Percentiles rank a stretch among this genome's conserved stretches.
Evolutionary conservation across 352 stramenopile genomes (phyloP).

Genomic region (Phytopythium cucurbitacearum): DNA sequence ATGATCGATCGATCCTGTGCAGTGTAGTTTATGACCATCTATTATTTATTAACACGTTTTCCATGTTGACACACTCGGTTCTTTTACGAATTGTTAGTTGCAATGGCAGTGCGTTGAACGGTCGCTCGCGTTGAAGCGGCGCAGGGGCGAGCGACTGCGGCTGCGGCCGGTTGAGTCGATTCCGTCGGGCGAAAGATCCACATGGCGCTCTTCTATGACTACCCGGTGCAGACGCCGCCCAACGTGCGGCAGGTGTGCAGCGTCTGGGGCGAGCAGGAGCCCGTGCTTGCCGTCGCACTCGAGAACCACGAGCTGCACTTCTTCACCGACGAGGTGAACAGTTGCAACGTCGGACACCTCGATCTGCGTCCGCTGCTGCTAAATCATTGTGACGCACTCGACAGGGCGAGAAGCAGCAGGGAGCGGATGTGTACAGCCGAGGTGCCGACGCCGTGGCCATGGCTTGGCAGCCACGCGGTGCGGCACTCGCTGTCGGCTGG

Average conservation of each 20-base stretch:
- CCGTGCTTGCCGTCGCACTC: conserved; percentile 73
- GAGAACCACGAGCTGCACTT: conserved; percentile 88
- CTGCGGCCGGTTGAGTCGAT: too few species aligned
- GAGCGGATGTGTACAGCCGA: conserved; percentile 50
- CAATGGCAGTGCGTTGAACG: too few species aligned
- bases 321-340: conserved; percentile 81
- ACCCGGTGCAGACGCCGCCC: conserved; percentile 58
- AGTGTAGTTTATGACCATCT: conserved; percentile 10
- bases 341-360: neutral
- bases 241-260: conserved; percentile 70
- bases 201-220: conserved; percentile 82
- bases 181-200: too few species aligned
- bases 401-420: conserved; percentile 65
- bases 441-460: conserved; percentile 72
- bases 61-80: neutral
- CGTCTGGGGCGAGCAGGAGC: conserved; percentile 81
- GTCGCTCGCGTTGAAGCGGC: too few species aligned
- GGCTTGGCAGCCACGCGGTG: conserved; percentile 82
- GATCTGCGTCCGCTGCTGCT: conserved; percentile 1
- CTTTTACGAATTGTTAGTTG: neutral
- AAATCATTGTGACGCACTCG: neutral
- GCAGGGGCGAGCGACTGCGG: too few species aligned
- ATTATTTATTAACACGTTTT: conserved; percentile 23
- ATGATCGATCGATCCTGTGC: conserved; percentile 12
- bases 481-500: conserved; percentile 78